A percentile compares a stretch with the other conserved stretches of the same genome.
phyloP scores from a whole-genome alignment of 2,329 filamentous ascomycete species.

The Dothidotthia symphoricarpi region DNA sequence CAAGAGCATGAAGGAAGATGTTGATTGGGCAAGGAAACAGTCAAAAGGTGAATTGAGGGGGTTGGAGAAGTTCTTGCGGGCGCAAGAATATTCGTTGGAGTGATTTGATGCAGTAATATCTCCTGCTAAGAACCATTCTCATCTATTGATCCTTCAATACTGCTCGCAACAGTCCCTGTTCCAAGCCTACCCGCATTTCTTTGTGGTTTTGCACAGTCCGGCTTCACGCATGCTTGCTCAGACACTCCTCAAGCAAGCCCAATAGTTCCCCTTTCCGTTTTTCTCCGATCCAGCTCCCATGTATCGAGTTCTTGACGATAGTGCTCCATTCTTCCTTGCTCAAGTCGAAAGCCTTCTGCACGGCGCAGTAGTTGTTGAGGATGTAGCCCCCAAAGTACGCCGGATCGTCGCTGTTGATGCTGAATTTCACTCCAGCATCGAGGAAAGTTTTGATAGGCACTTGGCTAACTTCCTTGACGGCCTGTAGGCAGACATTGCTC shows the following conservation, averaged over 20 bases:
- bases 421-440: constrained; percentile 64
- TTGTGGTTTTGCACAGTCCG: too few species aligned
- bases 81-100: constrained; percentile 18
- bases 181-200: too few species aligned
- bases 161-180: too few species aligned
- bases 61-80: constrained; percentile 31
- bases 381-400: constrained; percentile 67
- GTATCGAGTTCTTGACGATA: constrained; percentile 62
- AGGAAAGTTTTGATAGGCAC: constrained; percentile 64
- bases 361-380: constrained; percentile 70
- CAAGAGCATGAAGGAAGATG: constrained; percentile 17
- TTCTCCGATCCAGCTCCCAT: constrained; percentile 67
- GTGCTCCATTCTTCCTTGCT: constrained; percentile 63
- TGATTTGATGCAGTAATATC: too few species aligned
- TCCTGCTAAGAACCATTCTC: too few species aligned
- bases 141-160: too few species aligned
- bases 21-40: constrained; percentile 28
- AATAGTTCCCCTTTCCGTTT: constrained; percentile 62
- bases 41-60: constrained; percentile 23
- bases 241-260: constrained; percentile 13
- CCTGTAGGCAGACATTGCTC: constrained; percentile 66
- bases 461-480: constrained; percentile 46
- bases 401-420: constrained; percentile 60
- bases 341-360: constrained; percentile 69
- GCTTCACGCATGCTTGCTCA: constrained; percentile 11